Percentiles rank a stretch among this genome's conserved stretches.
Conservation (phyloP, 1,139 yeast species). For the Saccharomyces pastorianus region DNA sequence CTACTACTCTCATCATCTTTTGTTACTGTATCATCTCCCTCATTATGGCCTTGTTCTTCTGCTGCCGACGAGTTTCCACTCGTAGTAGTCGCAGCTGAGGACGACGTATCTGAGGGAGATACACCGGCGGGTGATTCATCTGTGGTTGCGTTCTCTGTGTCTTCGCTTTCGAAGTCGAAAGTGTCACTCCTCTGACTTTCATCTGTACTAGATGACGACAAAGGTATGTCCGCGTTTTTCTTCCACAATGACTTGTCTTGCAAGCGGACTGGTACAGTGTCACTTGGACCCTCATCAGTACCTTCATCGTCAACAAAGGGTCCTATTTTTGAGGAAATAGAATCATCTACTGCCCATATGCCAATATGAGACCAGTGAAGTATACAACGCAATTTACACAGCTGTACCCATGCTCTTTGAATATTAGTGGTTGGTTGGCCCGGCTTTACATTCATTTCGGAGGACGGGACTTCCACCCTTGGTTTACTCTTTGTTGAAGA, state of each 20-base stretch:
- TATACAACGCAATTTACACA: slow-evolving; percentile 47
- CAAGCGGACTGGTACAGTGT: not conserved
- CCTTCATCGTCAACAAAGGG: slow-evolving; percentile 22
- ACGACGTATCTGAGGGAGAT: not conserved
- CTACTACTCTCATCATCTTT: not conserved
- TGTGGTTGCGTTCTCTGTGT: not conserved
- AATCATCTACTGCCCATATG: slow-evolving; percentile 34
- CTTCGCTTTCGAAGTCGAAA: slow-evolving; percentile 6
- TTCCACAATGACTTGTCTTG: not conserved
- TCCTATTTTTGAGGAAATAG: slow-evolving; percentile 29
- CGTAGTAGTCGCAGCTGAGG: not conserved
- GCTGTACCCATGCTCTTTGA: slow-evolving; percentile 50
- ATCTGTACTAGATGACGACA: not conserved
- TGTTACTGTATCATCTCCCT: not conserved
- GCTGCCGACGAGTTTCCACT: not conserved
- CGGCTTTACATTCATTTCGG: slow-evolving; percentile 10
- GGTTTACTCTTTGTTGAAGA: slow-evolving; percentile 10
- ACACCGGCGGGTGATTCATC: not conserved
- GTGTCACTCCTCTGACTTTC: slow-evolving; percentile 9
- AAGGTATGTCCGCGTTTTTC: not conserved
- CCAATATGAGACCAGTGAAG: slow-evolving; percentile 86
- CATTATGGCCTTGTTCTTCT: not conserved
- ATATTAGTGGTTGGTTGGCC: slow-evolving; percentile 29
- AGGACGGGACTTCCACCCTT: slow-evolving; percentile 13
- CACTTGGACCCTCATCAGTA: not conserved